Base-by-base conservation (phyloP, 2,329 filamentous ascomycete genomes). In the Kalaharituber pfeilii region DNA sequence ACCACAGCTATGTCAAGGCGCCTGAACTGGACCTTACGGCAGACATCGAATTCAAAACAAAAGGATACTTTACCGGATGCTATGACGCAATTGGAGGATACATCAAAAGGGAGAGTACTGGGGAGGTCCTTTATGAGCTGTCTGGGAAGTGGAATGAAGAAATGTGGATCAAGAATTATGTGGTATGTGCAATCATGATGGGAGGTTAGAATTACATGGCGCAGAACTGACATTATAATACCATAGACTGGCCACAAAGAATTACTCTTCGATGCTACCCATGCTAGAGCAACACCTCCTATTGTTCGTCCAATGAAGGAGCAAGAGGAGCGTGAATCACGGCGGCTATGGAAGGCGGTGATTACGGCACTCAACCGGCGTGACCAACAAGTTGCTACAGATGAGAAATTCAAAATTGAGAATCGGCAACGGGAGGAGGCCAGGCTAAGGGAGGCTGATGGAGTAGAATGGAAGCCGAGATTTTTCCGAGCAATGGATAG, bases 11-110 rank as follows among this genome's bases (percentile, higher is more conserved):
- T 63, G 85, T 98, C 20, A 78, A 82, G 61, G 96, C 91, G 67
- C 86, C 89, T 0, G 89, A 96, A 67, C 77, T 86, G 18, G 82
- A 87, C 55, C 74, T 98, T 18, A 77, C 80, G 25, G 89, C 87
- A 57, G 89, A 98, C 66, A 80, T 98, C 57, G 91, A 98, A 62
- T 98, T 98, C 76, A 96, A 96, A 72, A 93, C 86, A 52, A 96
- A 96, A 70, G 91, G 91, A 4, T 98, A 93, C 77, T 89, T 98
- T 60, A 82, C 86, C 52, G 91, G 91, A 6, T 91, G 85, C 1
- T 98, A 98, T 70, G 95, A 98, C 66, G 86, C 87, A 33, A 94
- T 98, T 64, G 87, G 86, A 7, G 91, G 91, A 7, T 80, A 75
- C 39, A 94, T 98, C 70, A 94, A 83, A 69, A 86, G 88, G 62